Evolutionary conservation across 1,139 yeast genomes (phyloP).

Genomic region (Keqinozyma sinolaborantium): DNA sequence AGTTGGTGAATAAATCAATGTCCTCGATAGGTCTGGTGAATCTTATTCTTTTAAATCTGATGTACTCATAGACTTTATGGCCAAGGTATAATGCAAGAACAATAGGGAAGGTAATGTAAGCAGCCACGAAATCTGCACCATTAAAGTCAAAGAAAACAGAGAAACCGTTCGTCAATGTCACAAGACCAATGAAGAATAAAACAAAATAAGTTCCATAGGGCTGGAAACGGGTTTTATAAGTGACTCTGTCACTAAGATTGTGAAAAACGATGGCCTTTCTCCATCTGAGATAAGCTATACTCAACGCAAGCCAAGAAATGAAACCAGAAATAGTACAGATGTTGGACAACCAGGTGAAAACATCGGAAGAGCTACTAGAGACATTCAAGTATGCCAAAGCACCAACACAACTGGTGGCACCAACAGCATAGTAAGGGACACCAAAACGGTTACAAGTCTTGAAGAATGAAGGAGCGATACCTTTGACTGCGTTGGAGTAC

Average conservation of each 20-base stretch:
- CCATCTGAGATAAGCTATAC: slow-evolving; percentile 48
- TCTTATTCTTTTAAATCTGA: slow-evolving; percentile 16
- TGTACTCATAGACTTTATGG: slow-evolving; percentile 31
- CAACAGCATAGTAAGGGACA: slow-evolving; percentile 55
- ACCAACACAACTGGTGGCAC: slow-evolving; percentile 25
- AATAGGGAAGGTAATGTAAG: slow-evolving; percentile 59
- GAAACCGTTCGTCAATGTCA: slow-evolving; percentile 50
- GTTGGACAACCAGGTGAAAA: slow-evolving; percentile 68
- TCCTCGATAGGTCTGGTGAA: slow-evolving; percentile 29
- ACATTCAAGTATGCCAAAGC: slow-evolving; percentile 61
- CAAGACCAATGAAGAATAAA: slow-evolving; percentile 34
- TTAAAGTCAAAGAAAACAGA: slow-evolving; percentile 46
- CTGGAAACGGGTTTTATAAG: slow-evolving; percentile 46
- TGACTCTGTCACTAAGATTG: slow-evolving; percentile 40
- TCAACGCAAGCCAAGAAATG: slow-evolving; percentile 58
- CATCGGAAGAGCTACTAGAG: slow-evolving; percentile 48
- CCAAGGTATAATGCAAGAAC: slow-evolving; percentile 44
- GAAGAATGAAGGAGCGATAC: slow-evolving; percentile 57
- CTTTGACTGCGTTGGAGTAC: slow-evolving; percentile 59
- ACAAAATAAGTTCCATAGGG: slow-evolving; percentile 46
- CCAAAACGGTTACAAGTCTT: slow-evolving; percentile 62
- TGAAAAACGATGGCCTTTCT: slow-evolving; percentile 48
- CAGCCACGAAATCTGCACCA: slow-evolving; percentile 48
- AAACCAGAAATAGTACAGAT: slow-evolving; percentile 71
- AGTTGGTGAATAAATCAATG: slow-evolving; percentile 43